A percentile compares a stretch with the other conserved stretches of the same genome.
Evolutionary conservation across 2,329 filamentous ascomycete genomes (phyloP).

Genomic region (Colletotrichum sp.): DNA sequence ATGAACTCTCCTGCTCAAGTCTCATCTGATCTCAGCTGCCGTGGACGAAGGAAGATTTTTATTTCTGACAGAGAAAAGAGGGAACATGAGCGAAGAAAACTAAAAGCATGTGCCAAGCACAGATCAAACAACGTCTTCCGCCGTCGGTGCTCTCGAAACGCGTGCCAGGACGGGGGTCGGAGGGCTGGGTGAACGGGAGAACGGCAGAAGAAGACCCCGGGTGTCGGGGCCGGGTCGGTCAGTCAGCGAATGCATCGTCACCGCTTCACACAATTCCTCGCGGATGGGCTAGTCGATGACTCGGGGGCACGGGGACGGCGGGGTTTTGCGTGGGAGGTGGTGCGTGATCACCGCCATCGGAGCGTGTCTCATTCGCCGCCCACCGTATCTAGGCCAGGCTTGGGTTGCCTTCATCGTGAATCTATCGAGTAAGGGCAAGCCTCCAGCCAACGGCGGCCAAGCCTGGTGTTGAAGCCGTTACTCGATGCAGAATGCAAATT

Average conservation of each 20-base stretch:
- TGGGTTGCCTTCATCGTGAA: background rate
- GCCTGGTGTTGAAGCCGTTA: background rate
- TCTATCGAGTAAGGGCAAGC: slow-evolving; percentile 8
- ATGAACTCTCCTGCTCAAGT: background rate
- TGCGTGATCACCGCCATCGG: background rate
- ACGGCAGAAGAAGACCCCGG: background rate
- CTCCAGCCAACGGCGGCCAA: background rate
- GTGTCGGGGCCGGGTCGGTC: background rate
- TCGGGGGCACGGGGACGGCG: background rate
- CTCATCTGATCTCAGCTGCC: background rate
- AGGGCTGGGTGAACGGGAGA: background rate
- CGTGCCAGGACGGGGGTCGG: background rate
- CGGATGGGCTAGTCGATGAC: background rate
- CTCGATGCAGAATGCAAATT: background rate
- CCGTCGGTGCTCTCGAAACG: background rate
- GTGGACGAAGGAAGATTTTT: background rate
- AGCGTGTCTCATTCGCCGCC: background rate
- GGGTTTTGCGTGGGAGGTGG: background rate
- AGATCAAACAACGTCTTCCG: background rate
- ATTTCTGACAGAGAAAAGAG: background rate
- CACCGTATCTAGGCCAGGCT: too few species aligned
- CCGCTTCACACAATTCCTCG: background rate
- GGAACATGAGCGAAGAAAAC: background rate
- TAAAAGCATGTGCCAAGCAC: background rate
- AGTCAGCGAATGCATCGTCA: background rate